Evolutionary conservation across 805 yeast species (phyloP), one percentile per base, ranked within the genome.

Genomic region (Candida wancherniae): DNA sequence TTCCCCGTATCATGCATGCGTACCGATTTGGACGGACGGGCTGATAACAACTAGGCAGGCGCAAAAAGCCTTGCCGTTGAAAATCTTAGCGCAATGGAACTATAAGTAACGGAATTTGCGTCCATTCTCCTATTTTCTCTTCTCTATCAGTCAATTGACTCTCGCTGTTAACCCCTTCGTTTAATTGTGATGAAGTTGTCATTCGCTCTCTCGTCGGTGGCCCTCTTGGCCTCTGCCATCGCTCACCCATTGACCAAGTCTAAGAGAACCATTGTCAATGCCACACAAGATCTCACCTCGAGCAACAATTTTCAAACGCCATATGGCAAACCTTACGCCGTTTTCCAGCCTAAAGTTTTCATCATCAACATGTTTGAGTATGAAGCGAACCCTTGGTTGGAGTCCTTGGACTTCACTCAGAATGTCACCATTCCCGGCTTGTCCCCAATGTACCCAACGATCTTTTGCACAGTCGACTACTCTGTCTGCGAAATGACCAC

Each of bases 371-470:
- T 75, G 75, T 77, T 76, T 52, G 56, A 50, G 36, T 58, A 54
- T 15, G 84, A 77, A 50, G 55, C 66, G 44, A 66, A 58, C 22
- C 73, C 74, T 14, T 77, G 81, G 79, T 54, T 69, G 36, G 53
- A 61, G 33, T 58, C 63, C 11, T 53, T 68, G 44, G 65, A 71
- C 36, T 68, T 76, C 44, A 58, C 57, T 13, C 57, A 73, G 53
- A 75, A 76, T 55, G 61, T 77, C 44, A 63, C 80, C 16, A 50
- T 78, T 26, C 84, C 84, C n/a, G 84, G 84, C 28, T 59, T 78
- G 33, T 75, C 82, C 11, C 80, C 81, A 17, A 40, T 68, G 19
- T 77, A 67, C 61, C 80, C 82, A 19, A 47, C 62, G 13, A 61
- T 78, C 29, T 74, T 70, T 58, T 77, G 84, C 56, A 69, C 68